Evolutionary conservation across 2,329 filamentous ascomycete species (phyloP).

Genomic region (Blumeria graminis): DNA sequence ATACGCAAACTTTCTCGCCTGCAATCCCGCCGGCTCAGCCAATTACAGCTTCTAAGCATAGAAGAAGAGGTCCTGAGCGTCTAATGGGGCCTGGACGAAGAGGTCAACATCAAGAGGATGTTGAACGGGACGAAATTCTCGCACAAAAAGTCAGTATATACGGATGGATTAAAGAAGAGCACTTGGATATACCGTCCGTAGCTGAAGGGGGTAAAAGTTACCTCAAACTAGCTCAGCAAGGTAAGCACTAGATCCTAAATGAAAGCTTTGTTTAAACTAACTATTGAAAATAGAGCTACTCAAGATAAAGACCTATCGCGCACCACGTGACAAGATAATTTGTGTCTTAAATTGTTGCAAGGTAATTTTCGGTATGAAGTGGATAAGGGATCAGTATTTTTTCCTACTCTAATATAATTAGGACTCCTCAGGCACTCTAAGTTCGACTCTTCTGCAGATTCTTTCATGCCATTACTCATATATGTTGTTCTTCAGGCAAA

Average conservation of each 20-base stretch:
- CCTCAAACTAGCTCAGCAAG: constrained; percentile 68
- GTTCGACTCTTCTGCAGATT: constrained; percentile 83
- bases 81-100: constrained; percentile 58
- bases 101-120: constrained; percentile 93
- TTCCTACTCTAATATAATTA: constrained; percentile 13
- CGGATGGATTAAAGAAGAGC: constrained; percentile 77
- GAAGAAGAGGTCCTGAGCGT: constrained; percentile 41
- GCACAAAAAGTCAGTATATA: constrained; percentile 95
- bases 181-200: constrained; percentile 73
- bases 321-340: constrained; percentile 95
- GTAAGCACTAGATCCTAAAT: constrained; percentile 18
- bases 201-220: constrained; percentile 76
- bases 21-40: constrained; percentile 66
- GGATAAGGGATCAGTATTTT: constrained; percentile 9
- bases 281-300: constrained; percentile 41
- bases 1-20: constrained; percentile 87
- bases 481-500: constrained; percentile 90
- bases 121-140: constrained; percentile 87
- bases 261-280: constrained; percentile 6
- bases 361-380: constrained; percentile 63
- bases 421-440: constrained; percentile 78
- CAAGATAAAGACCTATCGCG: constrained; percentile 91
- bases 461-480: constrained; percentile 84
- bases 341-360: constrained; percentile 98
- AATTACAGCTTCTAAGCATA: constrained; percentile 41